Conservation (phyloP, 805 yeast genomes). For the Ogataea nitratoaversa region DNA sequence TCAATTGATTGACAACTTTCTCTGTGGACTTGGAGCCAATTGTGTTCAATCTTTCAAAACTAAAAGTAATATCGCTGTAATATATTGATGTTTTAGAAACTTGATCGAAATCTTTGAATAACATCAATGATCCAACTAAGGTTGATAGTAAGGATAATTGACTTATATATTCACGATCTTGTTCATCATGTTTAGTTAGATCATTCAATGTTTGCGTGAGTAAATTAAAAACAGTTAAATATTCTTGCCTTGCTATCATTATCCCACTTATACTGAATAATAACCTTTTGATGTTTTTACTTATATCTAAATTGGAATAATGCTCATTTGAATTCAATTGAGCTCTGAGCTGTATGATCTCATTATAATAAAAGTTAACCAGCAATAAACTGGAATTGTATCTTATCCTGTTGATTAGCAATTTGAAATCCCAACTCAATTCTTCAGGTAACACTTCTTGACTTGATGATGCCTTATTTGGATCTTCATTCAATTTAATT, state of each 20-base stretch:
- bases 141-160: conserved; percentile 11
- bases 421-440: conserved; percentile 21
- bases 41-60: too few species aligned
- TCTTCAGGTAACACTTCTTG: conserved; percentile 15
- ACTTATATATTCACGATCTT: conserved; percentile 3
- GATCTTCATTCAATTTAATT: conserved; percentile 14
- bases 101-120: conserved; percentile 11
- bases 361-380: conserved; percentile 41
- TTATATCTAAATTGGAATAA: too few species aligned
- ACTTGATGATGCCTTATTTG: conserved; percentile 4
- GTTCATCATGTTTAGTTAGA: background rate
- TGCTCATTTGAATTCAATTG: conserved; percentile 14
- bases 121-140: conserved; percentile 15
- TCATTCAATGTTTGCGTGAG: conserved; percentile 11
- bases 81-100: background rate
- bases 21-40: too few species aligned
- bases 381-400: conserved; percentile 38
- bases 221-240: conserved; percentile 23
- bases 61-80: too few species aligned
- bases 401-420: conserved; percentile 38
- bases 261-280: conserved; percentile 20
- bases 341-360: conserved; percentile 31
- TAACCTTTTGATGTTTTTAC: conserved; percentile 7
- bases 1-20: conserved; percentile 3
- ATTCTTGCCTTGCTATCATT: conserved; percentile 26